Evolutionary conservation across 2,329 filamentous ascomycete genomes (phyloP), one percentile per base, ranked within the genome.

Genomic region (Colletotrichum aenigma): DNA sequence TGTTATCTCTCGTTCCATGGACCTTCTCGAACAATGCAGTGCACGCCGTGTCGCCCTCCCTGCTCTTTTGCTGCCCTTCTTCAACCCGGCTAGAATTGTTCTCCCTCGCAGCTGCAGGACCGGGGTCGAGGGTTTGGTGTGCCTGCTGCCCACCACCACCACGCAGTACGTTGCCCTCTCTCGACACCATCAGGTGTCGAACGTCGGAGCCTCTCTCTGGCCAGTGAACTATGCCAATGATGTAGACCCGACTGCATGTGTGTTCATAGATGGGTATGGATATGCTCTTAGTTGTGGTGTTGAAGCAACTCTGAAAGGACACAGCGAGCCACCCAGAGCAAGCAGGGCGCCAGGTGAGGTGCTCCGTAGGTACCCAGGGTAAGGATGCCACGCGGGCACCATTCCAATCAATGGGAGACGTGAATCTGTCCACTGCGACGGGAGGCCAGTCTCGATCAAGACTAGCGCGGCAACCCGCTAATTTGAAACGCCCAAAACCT

Each of bases 401-500:
- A 48, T 75, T 52, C 43, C 72, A 72, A 77, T 77, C 73, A 77
- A 77, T 77, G 68, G 24, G 75, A 77, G 75, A 76, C 68, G 36
- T 56, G 75, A 52, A 73, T 68, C 60, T 76, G 75, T 62, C 65
- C 61, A 73, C 52, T 71, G 58, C 18, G 60, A 66, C 73, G 65
- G 62, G 58, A 73, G 38, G 12, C 74, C 34, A 66, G 36, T 12
- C 75, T 70, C 26, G 15, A 76, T 69, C 12, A 26, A 52, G 72
- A 48, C 36, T 78, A 78, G 78, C 71, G 75, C 66, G 4, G n/a
- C 30, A 32, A 36, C 58, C 73, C 69, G 73, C 74, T 66, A 62
- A 74, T 77, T 76, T 79, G 78, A 79, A 79, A 79, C 78, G 69
- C 66, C 65, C 74, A 70, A 75, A 77, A 71, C 73, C 75, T 76